Evolutionary conservation across 148 eudicot species (phyloP), one percentile per base, ranked within the genome.

Genomic region (Dysphania ambrosioides): DNA sequence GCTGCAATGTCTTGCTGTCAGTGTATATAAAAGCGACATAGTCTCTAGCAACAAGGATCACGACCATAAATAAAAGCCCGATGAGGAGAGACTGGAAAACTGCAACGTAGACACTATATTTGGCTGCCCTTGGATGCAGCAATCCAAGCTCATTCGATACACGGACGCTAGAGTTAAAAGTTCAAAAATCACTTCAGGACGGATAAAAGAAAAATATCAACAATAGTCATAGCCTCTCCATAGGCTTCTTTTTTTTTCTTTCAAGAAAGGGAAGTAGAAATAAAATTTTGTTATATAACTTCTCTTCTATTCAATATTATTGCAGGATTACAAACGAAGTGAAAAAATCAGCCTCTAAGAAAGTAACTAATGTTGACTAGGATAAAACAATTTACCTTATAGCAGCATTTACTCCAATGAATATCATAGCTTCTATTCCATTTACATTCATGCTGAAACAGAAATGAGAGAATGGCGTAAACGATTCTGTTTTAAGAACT

Each of bases 131-230:
- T 57, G 97, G 88, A 80, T 69, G 97, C 30, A 84, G 80, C 56
- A 72, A 41, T 18, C 97, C 97, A 2, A 92, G 90, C 88, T 92
- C 97, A 53, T 89, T 92, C 24, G 97, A 90, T 23, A 92, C 97
- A 19, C 97, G 87, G 49, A 92, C 90, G 62, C 97, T 92, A 15
- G 5, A 61, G 8, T 35, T 42, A 36, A n/a, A n/a, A n/a, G n/a
- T n/a, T n/a, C 0, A 26, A 41, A 64, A 26, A 10, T 29, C 69
- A 57, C 27, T 70, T 75, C n/a, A 74, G 44, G 62, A 51, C 21
- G 1, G 15, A 27, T n/a, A 40, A 2, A n/a, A n/a, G n/a, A n/a
- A n/a, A 3, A 47, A 21, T 18, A 9, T 19, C 10, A 56, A 2
- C 3, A 44, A 13, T n/a, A 35, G 42, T 55, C 3, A 31, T 26